Conservation (phyloP, 495 filamentous ascomycete species). For the Cercophora newfieldiana region DNA sequence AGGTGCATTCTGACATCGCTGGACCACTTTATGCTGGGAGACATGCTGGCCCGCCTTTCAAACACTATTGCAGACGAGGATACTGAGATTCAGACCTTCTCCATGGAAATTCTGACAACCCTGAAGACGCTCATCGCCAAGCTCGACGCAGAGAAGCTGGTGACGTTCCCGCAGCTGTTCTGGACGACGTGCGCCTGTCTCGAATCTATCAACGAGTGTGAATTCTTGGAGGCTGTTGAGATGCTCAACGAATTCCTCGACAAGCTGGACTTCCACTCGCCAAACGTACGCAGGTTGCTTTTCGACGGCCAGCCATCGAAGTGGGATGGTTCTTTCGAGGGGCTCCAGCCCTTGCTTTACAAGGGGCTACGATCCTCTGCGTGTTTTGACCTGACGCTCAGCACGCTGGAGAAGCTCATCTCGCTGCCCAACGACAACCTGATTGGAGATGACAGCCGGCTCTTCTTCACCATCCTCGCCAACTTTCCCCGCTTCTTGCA, state of each 20-base stretch:
- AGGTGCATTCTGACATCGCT: constrained; percentile 86
- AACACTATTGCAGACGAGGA: constrained; percentile 96
- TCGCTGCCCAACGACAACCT: constrained; percentile 76
- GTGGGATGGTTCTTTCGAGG: constrained; percentile 90
- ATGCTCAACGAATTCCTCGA: constrained; percentile 88
- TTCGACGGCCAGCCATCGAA: constrained; percentile 75
- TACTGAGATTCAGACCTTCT: constrained; percentile 88
- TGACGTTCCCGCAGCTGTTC: constrained; percentile 90
- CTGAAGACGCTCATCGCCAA: constrained; percentile 85
- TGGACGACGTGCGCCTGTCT: constrained; percentile 97
- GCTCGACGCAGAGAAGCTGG: constrained; percentile 72
- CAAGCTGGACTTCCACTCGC: constrained; percentile 77
- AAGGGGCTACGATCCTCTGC: constrained; percentile 88
- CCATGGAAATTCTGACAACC: constrained; percentile 95
- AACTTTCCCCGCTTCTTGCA: constrained; percentile 88
- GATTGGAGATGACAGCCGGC: constrained; percentile 74
- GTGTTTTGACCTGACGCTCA: constrained; percentile 74
- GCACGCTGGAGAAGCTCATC: constrained; percentile 73
- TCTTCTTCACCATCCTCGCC: constrained; percentile 81
- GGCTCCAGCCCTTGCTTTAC: constrained; percentile 80
- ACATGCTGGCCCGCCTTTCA: constrained; percentile 91
- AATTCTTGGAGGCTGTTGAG: constrained; percentile 85
- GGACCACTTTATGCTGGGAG: constrained; percentile 89
- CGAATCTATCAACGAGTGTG: constrained; percentile 91
- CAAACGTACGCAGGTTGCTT: constrained; percentile 64